Percentiles rank a stretch among this genome's conserved stretches.
Evolutionary conservation across 2,329 filamentous ascomycete species (phyloP).

Genomic region (Alternaria burnsii): DNA sequence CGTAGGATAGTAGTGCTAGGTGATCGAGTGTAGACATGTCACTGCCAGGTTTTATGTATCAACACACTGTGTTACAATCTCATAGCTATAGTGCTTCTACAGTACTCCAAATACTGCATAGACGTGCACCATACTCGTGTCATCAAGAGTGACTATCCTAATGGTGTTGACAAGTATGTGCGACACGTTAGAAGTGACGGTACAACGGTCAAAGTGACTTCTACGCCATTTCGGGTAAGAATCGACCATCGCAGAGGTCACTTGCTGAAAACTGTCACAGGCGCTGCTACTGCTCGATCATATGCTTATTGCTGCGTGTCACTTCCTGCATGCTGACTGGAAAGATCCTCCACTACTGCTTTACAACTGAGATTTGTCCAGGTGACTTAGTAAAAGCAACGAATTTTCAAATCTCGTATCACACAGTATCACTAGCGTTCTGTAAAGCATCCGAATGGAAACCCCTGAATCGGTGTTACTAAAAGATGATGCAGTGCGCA

Average conservation of each 20-base stretch:
- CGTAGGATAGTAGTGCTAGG: background rate
- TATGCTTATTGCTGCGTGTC: background rate
- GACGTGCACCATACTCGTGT: background rate
- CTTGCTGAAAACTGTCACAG: background rate
- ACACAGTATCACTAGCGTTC: too few relatives aligned
- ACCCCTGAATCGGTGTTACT: too few relatives aligned
- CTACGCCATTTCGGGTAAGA: background rate
- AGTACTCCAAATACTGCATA: background rate
- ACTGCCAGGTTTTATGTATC: background rate
- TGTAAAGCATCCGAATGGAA: too few relatives aligned
- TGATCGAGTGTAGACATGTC: background rate
- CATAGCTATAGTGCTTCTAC: background rate
- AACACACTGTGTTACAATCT: background rate
- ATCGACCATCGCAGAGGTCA: background rate
- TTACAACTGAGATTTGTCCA: too few relatives aligned
- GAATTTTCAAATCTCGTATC: too few relatives aligned
- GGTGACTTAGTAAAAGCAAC: too few relatives aligned
- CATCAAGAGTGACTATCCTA: too few relatives aligned
- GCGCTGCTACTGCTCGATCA: background rate
- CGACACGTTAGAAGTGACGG: background rate
- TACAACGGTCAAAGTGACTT: background rate
- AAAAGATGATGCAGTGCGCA: too few relatives aligned
- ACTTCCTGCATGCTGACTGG: background rate
- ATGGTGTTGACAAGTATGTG: background rate
- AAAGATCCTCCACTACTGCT: background rate